These are phyloP conservation scores for Coniochaeta sp. DNA, from an alignment of 2,329 filamentous ascomycete species.

Conservation along the genomic window DNA sequence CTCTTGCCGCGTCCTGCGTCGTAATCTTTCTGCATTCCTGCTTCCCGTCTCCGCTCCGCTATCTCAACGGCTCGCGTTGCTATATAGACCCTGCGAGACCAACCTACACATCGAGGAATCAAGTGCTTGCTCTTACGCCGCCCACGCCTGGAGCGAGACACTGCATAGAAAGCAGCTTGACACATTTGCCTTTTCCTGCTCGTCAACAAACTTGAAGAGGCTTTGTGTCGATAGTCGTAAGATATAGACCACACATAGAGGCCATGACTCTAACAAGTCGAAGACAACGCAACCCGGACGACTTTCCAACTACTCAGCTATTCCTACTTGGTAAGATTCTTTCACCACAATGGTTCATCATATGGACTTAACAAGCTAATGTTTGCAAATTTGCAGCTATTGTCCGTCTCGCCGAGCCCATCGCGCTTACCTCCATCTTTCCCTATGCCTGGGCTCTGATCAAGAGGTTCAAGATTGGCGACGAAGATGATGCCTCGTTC, in stretches of 20 bases:
- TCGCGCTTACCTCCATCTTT: conserved; percentile 88
- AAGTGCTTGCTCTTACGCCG: neutral
- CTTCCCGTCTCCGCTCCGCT: neutral
- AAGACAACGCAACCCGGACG: conserved; percentile 55
- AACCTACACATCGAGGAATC: neutral
- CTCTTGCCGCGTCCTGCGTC: neutral
- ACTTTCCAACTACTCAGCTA: conserved; percentile 76
- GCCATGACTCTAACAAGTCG: conserved; percentile 46
- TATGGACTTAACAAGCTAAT: neutral
- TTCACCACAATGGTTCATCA: neutral
- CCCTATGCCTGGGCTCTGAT: conserved; percentile 85
- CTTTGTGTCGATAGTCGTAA: conserved; percentile 36
- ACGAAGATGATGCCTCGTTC: conserved; percentile 70
- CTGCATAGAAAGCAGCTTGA: neutral
- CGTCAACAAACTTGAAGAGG: conserved; percentile 12
- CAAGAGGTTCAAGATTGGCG: conserved; percentile 66
- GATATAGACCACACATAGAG: conserved; percentile 29
- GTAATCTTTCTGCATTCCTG: neutral
- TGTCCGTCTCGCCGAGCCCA: conserved; percentile 86
- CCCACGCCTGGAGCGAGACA: neutral
- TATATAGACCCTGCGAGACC: neutral
- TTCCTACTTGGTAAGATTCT: conserved; percentile 66
- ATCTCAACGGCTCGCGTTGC: neutral
- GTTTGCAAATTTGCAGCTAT: conserved; percentile 57
- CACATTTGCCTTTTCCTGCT: conserved; percentile 8